These are phyloP conservation scores for Adansonia digitata DNA, from an alignment of 345 rosid species.

Conservation along the genomic window DNA sequence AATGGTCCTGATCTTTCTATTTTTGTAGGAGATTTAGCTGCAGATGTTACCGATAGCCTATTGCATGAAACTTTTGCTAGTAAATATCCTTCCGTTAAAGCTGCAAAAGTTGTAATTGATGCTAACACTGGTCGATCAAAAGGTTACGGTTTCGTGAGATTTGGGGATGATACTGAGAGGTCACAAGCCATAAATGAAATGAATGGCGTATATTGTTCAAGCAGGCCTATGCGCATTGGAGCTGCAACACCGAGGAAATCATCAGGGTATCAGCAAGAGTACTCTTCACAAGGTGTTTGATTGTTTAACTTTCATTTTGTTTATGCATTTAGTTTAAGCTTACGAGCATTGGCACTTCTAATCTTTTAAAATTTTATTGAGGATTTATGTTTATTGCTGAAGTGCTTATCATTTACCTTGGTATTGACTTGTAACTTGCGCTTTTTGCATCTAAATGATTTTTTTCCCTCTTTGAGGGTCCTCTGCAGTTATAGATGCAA, in stretches of 20 bases:
- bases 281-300: slow-evolving; percentile 45
- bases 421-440: background rate
- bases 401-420: background rate
- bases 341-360: background rate
- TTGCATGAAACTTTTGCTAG: slow-evolving; percentile 68
- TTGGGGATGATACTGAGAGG: slow-evolving; percentile 82
- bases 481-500: background rate
- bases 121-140: slow-evolving; percentile 88
- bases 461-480: background rate
- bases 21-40: slow-evolving; percentile 92
- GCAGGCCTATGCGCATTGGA: slow-evolving; percentile 95
- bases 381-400: slow-evolving; percentile 2
- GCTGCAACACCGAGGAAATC: slow-evolving; percentile 93
- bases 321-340: slow-evolving; percentile 1
- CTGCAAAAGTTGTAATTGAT: slow-evolving; percentile 90
- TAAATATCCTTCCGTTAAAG: slow-evolving; percentile 80
- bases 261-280: slow-evolving; percentile 73
- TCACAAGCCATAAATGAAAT: slow-evolving; percentile 86
- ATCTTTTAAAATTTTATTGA: background rate
- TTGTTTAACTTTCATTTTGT: slow-evolving; percentile 6
- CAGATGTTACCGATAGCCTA: slow-evolving; percentile 77
- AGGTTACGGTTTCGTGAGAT: slow-evolving; percentile 98
- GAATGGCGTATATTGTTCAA: slow-evolving; percentile 85
- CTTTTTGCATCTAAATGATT: background rate
- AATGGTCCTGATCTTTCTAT: slow-evolving; percentile 87